Evolutionary conservation across 2,329 filamentous ascomycete species (phyloP).

Genomic region (Verticillium albo-atrum): DNA sequence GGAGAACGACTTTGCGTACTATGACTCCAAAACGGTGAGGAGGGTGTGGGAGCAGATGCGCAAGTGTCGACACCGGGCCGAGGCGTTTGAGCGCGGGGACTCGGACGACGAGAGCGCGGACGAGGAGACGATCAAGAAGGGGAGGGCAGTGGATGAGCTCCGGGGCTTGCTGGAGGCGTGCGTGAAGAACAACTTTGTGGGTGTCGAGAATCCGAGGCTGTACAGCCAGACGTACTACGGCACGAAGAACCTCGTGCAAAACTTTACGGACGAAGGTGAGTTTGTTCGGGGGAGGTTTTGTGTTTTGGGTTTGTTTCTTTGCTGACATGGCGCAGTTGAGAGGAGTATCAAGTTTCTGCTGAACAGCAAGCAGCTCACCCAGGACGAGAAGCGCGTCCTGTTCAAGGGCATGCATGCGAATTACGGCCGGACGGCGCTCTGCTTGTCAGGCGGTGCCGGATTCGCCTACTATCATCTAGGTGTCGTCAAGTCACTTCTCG

Average conservation of each 20-base stretch:
- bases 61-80: conserved; percentile 56
- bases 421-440: conserved; percentile 87
- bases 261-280: conserved; percentile 78
- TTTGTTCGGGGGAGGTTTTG: conserved; percentile 7
- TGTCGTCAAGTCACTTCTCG: conserved; percentile 82
- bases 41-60: conserved; percentile 73
- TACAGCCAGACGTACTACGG: conserved; percentile 98
- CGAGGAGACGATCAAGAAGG: conserved; percentile 27
- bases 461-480: conserved; percentile 98
- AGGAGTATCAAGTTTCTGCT: conserved; percentile 63
- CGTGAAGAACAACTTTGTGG: conserved; percentile 96
- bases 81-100: conserved; percentile 37
- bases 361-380: conserved; percentile 59
- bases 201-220: conserved; percentile 87
- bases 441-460: conserved; percentile 85
- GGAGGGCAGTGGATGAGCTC: conserved; percentile 67
- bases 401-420: conserved; percentile 90
- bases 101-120: conserved; percentile 30
- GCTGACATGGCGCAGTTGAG: conserved; percentile 46
- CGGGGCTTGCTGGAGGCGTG: conserved; percentile 78
- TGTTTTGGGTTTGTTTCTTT: not conserved
- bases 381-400: conserved; percentile 71
- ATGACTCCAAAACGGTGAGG: conserved; percentile 80
- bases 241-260: conserved; percentile 91
- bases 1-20: conserved; percentile 75